phyloP scores from a whole-genome alignment of 1,284 basidiomycete species.

The Cryptococcus hybrid region DNA sequence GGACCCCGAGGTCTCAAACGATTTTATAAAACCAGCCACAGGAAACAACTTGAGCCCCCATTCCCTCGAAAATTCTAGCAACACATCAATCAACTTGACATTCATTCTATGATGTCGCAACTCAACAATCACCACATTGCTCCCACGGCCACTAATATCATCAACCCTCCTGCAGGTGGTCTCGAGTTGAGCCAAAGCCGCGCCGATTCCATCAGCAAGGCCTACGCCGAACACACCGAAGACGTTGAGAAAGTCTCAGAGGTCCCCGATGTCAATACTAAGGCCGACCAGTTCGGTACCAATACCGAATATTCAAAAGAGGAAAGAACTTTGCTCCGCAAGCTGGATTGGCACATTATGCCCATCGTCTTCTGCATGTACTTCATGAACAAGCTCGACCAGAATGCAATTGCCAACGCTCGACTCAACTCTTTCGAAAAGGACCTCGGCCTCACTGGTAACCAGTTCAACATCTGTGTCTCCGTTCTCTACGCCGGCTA shows the following conservation, averaged over 20 bases:
- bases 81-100: no score
- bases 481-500: conserved; percentile 46
- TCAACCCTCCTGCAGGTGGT: background rate
- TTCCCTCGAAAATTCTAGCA: no score
- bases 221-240: conserved; percentile 5
- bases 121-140: background rate
- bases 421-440: conserved; percentile 23
- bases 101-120: no score
- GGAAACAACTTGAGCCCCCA: no score
- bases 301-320: conserved; percentile 2
- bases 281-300: conserved; percentile 9
- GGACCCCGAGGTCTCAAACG: no score
- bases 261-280: background rate
- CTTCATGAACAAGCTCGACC: conserved; percentile 29
- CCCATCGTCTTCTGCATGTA: conserved; percentile 27
- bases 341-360: conserved; percentile 14
- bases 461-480: conserved; percentile 34
- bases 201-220: conserved; percentile 1
- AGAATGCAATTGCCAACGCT: conserved; percentile 26
- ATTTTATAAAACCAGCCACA: no score
- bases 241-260: background rate
- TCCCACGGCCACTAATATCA: background rate
- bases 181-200: background rate
- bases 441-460: conserved; percentile 31
- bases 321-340: conserved; percentile 6